Conservation (phyloP, 768 basidiomycete genomes). For the Termitomyces sp. region DNA sequence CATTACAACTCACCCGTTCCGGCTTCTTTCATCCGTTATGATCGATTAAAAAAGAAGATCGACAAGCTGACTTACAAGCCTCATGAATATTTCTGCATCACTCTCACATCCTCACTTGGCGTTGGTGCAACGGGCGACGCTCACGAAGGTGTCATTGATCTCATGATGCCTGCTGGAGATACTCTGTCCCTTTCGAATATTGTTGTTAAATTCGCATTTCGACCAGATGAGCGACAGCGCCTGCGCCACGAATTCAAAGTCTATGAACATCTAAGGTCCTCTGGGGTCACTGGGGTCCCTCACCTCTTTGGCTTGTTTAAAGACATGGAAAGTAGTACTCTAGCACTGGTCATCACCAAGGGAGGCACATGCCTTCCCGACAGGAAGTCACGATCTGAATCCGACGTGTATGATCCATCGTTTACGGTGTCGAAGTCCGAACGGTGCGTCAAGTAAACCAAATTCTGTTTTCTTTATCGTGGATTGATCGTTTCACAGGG, state of each 20-base stretch:
- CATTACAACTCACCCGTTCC: no score
- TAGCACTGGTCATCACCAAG: conserved; percentile 15
- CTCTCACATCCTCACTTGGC: background rate
- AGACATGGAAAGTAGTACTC: conserved; percentile 7
- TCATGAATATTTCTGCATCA: background rate
- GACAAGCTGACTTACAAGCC: background rate
- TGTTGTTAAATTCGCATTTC: conserved; percentile 14
- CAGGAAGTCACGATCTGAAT: background rate
- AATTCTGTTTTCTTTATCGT: background rate
- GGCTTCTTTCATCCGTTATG: no score
- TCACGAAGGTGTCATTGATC: background rate
- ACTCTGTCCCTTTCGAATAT: background rate
- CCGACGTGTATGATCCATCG: no score
- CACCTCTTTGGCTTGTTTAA: conserved; percentile 12
- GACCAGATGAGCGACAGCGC: conserved; percentile 1
- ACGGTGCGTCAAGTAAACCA: background rate
- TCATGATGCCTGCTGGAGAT: background rate
- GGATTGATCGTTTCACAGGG: background rate
- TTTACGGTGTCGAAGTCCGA: background rate
- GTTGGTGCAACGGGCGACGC: background rate
- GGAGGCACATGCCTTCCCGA: background rate
- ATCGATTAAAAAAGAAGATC: no score
- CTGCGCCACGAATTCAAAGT: conserved; percentile 14
- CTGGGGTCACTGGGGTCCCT: conserved; percentile 6
- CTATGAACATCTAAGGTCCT: conserved; percentile 5